Conservation (phyloP, 257 asterid genomes). For the Solanum stenotomum region DNA sequence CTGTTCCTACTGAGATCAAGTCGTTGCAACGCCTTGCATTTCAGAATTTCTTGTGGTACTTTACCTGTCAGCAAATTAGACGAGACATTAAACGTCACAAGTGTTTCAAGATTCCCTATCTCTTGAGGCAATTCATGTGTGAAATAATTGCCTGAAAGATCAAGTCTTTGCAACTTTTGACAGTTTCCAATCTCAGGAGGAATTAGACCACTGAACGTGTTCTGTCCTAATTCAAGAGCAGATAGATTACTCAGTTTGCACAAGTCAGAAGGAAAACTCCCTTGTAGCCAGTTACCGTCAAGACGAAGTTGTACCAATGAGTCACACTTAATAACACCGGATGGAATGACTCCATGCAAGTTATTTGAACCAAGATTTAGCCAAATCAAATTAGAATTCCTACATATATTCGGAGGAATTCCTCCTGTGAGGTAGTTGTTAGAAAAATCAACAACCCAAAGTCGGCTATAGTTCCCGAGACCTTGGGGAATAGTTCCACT, state of each 20-base stretch:
- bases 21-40: slow-evolving; percentile 65
- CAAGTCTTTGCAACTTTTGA: slow-evolving; percentile 70
- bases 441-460: slow-evolving; percentile 84
- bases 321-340: slow-evolving; percentile 43
- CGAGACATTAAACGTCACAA: slow-evolving; percentile 66
- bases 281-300: slow-evolving; percentile 41
- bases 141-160: slow-evolving; percentile 59
- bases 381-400: slow-evolving; percentile 38
- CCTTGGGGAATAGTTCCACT: slow-evolving; percentile 60
- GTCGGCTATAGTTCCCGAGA: slow-evolving; percentile 54
- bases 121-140: slow-evolving; percentile 54
- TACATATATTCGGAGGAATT: slow-evolving; percentile 63
- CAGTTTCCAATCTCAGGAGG: slow-evolving; percentile 58
- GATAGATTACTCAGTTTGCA: slow-evolving; percentile 59
- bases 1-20: slow-evolving; percentile 73
- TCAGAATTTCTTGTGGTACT: slow-evolving; percentile 45
- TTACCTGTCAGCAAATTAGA: slow-evolving; percentile 48
- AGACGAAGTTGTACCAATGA: slow-evolving; percentile 68
- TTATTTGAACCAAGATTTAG: slow-evolving; percentile 64
- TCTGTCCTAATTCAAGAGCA: slow-evolving; percentile 71
- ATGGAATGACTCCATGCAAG: slow-evolving; percentile 56
- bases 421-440: slow-evolving; percentile 51
- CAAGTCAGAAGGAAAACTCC: slow-evolving; percentile 61
- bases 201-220: slow-evolving; percentile 50
- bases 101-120: slow-evolving; percentile 52